Base-by-base conservation (phyloP, 2,329 filamentous ascomycete genomes). In the Fusarium verrucosum region DNA sequence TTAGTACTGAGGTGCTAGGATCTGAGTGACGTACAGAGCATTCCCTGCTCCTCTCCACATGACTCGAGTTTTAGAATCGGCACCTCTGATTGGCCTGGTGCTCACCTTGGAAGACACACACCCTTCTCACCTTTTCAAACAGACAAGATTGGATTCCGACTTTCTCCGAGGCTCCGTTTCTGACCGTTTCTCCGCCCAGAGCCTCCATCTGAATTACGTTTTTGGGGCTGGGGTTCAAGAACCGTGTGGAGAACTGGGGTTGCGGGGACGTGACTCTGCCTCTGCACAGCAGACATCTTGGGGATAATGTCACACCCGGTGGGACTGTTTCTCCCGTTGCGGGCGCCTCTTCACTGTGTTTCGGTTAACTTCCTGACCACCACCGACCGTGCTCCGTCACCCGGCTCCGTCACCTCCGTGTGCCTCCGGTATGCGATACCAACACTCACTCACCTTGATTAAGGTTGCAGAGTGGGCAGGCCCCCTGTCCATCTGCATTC, bases 321-420 rank as follows among this genome's bases (percentile, higher is more conserved):
- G 45, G 45, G 32, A 46, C 35, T 44, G 37, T 53, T 41, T 20
- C 35, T 65, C 46, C 46, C 46, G 41, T 62, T 70, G 68, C 68
- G 68, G 68, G 68, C 68, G 68, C 51, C 67, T 62, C 50, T 47
- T 54, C 55, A 45, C 65, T 50, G 54, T 56, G 50, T 52, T 56
- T 70, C 68, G 68, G 68, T 38, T 71, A 70, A 70, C 68, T 70
- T 70, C 68, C 68, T 66, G 65, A 66, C 51, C 49, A 68, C 59
- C n/a, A n/a, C n/a, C n/a, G n/a, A n/a, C n/a, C 45, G 58, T 70
- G 50, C 50, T 68, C 59, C 63, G 63, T 54, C 36, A 50, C 43
- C 50, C 59, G 54, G 59, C 63, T 56, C 63, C 63, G 64, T 66
- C 58, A 38, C 42, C 59, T 66, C 63, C 63, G 59, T 58, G 41